Evolutionary conservation across 192 early-diverging fungal species (phyloP).

Genomic region (Umbelopsis sp.): DNA sequence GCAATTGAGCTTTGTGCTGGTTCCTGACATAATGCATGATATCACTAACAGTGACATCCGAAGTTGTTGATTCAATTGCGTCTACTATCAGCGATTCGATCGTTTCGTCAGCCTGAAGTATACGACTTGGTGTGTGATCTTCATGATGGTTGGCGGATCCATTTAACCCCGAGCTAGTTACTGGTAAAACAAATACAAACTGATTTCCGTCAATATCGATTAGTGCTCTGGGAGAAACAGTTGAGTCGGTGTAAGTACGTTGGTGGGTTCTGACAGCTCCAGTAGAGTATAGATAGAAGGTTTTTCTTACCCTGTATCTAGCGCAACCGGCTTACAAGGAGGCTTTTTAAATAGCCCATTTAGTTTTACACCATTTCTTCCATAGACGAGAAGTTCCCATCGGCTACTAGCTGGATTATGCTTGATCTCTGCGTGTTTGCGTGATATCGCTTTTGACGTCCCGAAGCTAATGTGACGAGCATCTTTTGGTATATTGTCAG

Average conservation of each 20-base stretch:
- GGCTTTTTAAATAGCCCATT: conserved; percentile 24
- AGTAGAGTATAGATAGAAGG: too few relatives aligned
- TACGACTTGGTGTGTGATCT: neutral
- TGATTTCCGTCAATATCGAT: conserved; percentile 8
- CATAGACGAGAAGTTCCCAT: conserved; percentile 34
- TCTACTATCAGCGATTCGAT: conserved; percentile 9
- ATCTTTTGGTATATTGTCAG: neutral
- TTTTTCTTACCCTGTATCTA: conserved; percentile 23
- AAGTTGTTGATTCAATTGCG: conserved; percentile 2
- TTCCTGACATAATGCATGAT: neutral
- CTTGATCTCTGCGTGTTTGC: conserved; percentile 33
- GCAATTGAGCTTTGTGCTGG: neutral
- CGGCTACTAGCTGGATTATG: conserved; percentile 8
- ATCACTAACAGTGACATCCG: neutral
- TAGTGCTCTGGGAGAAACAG: neutral
- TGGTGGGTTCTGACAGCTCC: too few relatives aligned
- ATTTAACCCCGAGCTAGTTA: neutral
- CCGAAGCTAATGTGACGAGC: conserved; percentile 30
- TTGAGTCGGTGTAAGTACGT: neutral
- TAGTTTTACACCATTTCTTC: conserved; percentile 35
- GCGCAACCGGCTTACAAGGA: conserved; percentile 9
- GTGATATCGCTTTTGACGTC: conserved; percentile 30
- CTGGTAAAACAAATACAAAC: conserved; percentile 14
- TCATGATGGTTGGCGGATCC: neutral
- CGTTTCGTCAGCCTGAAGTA: neutral